These are phyloP conservation scores for Coniferiporia sulphurascens DNA, from an alignment of 1,284 basidiomycete species.

Conservation along the genomic window DNA sequence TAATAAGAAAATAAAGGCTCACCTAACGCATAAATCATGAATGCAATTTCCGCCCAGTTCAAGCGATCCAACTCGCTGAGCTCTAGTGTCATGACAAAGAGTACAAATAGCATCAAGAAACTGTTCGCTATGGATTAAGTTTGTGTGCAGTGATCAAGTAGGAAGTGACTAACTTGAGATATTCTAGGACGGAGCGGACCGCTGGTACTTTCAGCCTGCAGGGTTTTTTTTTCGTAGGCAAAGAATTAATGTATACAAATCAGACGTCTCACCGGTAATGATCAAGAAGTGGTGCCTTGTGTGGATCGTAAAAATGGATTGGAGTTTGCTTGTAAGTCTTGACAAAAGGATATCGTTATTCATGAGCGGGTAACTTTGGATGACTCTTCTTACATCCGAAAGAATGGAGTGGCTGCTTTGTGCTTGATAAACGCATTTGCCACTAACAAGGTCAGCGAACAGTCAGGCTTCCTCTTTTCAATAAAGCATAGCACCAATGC, in stretches of 20 bases:
- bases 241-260: neutral
- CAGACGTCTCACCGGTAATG: slow-evolving; percentile 69
- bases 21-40: slow-evolving; percentile 81
- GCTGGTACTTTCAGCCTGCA: slow-evolving; percentile 86
- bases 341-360: neutral
- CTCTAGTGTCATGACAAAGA: slow-evolving; percentile 83
- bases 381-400: slow-evolving; percentile 65
- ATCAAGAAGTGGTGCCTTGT: slow-evolving; percentile 86
- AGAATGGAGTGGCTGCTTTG: slow-evolving; percentile 82
- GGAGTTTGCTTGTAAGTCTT: slow-evolving; percentile 92
- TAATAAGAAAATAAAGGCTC: slow-evolving; percentile 7
- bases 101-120: slow-evolving; percentile 77
- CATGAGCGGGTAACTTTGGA: neutral
- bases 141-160: neutral
- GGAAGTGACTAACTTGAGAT: slow-evolving; percentile 55
- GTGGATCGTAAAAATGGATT: slow-evolving; percentile 91
- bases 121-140: slow-evolving; percentile 36
- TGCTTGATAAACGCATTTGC: slow-evolving; percentile 86
- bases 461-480: slow-evolving; percentile 4
- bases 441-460: slow-evolving; percentile 38
- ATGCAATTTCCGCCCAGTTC: slow-evolving; percentile 62
- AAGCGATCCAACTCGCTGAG: slow-evolving; percentile 55
- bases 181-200: slow-evolving; percentile 86
- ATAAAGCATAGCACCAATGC: slow-evolving; percentile 21
- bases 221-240: slow-evolving; percentile 6